These are phyloP conservation scores for Diaporthe batatas DNA, from an alignment of 2,329 filamentous ascomycete genomes.

Conservation along the genomic window DNA sequence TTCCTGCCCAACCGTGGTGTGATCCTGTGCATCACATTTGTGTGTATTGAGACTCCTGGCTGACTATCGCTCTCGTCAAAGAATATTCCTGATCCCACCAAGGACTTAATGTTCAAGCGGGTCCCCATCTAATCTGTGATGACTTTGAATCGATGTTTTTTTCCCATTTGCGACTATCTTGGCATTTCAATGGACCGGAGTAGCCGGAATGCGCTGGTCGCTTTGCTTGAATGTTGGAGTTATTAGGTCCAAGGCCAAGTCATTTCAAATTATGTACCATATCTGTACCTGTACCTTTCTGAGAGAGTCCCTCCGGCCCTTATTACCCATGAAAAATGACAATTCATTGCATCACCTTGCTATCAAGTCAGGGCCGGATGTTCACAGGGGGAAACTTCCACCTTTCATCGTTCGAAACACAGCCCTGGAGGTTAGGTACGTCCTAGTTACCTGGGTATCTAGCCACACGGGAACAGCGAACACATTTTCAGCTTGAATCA, in stretches of 20 bases:
- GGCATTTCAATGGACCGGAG: not conserved
- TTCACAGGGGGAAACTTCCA: too few relatives aligned
- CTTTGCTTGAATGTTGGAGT: too few relatives aligned
- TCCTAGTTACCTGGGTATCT: too few relatives aligned
- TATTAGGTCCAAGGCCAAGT: too few relatives aligned
- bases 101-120: slow-evolving; percentile 46
- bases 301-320: too few relatives aligned
- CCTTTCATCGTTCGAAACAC: too few relatives aligned
- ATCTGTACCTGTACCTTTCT: not conserved
- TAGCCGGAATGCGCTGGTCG: not conserved
- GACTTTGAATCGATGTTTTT: not conserved
- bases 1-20: not conserved
- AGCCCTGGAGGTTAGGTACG: too few relatives aligned
- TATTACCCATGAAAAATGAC: too few relatives aligned
- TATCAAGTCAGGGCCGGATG: too few relatives aligned
- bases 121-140: slow-evolving; percentile 21
- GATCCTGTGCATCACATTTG: not conserved
- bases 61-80: slow-evolving; percentile 29
- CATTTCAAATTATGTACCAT: not conserved
- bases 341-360: too few relatives aligned
- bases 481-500: too few relatives aligned
- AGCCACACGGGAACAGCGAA: too few relatives aligned
- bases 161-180: not conserved
- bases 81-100: slow-evolving; percentile 46
- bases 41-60: not conserved